Percentiles rank a stretch among this genome's conserved stretches.
Evolutionary conservation across 352 stramenopile species (phyloP).

Genomic region (Pythium oligandrum): DNA sequence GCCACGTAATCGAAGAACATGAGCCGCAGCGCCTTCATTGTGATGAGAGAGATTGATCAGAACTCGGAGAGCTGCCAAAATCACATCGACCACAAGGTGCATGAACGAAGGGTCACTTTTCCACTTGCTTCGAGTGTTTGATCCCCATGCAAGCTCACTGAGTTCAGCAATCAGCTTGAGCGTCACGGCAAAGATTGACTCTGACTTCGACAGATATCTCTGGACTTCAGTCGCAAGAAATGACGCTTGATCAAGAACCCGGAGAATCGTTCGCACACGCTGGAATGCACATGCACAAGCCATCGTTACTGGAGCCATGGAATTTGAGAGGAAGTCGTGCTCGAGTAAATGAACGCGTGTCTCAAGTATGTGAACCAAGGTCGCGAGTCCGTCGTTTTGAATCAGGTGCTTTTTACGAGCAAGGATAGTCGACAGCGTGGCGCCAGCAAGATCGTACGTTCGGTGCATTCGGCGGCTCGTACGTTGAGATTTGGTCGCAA

Average conservation of each 20-base stretch:
- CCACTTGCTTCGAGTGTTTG: slow-evolving; percentile 16
- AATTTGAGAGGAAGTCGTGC: neutral
- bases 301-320: slow-evolving; percentile 6
- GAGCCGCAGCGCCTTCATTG: slow-evolving; percentile 36
- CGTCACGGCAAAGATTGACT: slow-evolving; percentile 29
- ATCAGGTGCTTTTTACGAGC: slow-evolving; percentile 38
- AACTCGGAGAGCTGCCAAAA: slow-evolving; percentile 46
- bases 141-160: slow-evolving; percentile 31
- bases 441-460: slow-evolving; percentile 9
- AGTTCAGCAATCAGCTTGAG: slow-evolving; percentile 34
- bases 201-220: slow-evolving; percentile 31
- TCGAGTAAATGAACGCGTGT: slow-evolving; percentile 8
- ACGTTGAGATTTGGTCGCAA: neutral
- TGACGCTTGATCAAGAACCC: slow-evolving; percentile 63
- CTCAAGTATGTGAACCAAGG: slow-evolving; percentile 17
- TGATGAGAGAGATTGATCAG: slow-evolving; percentile 81
- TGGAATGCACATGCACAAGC: slow-evolving; percentile 26
- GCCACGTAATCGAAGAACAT: slow-evolving; percentile 33
- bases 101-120: slow-evolving; percentile 21
- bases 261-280: slow-evolving; percentile 33
- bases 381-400: slow-evolving; percentile 29
- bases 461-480: no score
- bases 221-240: slow-evolving; percentile 52
- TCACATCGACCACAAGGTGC: slow-evolving; percentile 31
- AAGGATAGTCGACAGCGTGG: slow-evolving; percentile 24